Conservation (phyloP, 73 alveolate species). For the Paramecium tetraurelia region DNA sequence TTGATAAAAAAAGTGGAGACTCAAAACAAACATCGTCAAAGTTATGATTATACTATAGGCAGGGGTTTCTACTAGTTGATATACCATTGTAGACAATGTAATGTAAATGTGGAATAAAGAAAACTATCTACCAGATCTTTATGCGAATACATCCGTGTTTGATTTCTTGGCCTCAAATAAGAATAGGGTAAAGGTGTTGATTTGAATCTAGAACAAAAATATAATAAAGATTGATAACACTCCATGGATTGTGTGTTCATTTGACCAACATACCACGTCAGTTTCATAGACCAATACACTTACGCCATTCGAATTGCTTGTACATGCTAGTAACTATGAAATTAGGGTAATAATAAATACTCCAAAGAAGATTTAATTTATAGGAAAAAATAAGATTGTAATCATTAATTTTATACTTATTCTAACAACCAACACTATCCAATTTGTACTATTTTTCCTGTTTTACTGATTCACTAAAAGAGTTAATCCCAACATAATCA, state of each 20-base stretch:
- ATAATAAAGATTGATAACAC: neutral
- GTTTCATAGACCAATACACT: neutral
- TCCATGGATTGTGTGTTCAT: neutral
- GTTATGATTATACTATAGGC: neutral
- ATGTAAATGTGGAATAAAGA: neutral
- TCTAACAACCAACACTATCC: neutral
- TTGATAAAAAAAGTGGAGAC: neutral
- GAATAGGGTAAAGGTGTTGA: neutral
- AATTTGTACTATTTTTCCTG: neutral
- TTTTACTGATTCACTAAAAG: neutral
- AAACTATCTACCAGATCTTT: constrained; percentile 25
- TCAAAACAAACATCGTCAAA: neutral
- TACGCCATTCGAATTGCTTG: neutral
- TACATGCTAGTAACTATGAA: neutral
- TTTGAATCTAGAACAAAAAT: neutral
- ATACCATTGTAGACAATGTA: neutral
- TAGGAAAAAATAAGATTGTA: neutral
- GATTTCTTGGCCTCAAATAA: neutral
- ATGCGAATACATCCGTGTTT: neutral
- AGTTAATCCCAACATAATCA: neutral
- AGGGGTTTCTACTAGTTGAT: neutral
- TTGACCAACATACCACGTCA: neutral
- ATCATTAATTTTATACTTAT: neutral
- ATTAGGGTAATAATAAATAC: neutral
- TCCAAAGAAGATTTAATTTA: neutral